Conservation (phyloP, 805 yeast species). For the Wickerhamiella azymoides region DNA sequence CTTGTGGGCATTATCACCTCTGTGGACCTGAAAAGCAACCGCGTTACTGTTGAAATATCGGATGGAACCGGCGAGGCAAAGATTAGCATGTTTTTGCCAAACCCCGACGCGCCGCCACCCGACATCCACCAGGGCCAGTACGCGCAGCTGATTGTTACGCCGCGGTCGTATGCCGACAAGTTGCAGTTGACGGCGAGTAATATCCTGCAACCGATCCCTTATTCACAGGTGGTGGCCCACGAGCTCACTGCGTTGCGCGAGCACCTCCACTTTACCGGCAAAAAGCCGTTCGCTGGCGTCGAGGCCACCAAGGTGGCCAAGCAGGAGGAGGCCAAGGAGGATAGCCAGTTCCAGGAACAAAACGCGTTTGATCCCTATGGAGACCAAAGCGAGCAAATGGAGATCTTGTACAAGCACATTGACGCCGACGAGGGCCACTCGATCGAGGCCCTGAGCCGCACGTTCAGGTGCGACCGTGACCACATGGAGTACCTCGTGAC, state of each 20-base stretch:
- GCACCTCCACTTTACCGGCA: conserved; percentile 28
- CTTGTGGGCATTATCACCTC: conserved; percentile 45
- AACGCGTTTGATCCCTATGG: neutral
- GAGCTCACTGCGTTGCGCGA: conserved; percentile 41
- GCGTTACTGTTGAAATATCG: conserved; percentile 35
- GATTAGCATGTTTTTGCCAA: conserved; percentile 37
- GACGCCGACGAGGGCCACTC: conserved; percentile 1
- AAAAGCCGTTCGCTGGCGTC: conserved; percentile 3
- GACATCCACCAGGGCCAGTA: conserved; percentile 31
- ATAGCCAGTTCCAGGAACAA: neutral
- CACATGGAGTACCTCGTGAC: neutral
- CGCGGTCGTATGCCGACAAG: conserved; percentile 37
- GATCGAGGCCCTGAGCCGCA: conserved; percentile 6
- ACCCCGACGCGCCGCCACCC: conserved; percentile 24
- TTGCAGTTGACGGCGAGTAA: conserved; percentile 37
- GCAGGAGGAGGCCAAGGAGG: neutral
- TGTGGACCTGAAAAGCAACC: conserved; percentile 27
- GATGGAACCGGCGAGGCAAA: conserved; percentile 55
- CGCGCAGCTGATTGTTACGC: conserved; percentile 36
- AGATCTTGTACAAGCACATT: neutral
- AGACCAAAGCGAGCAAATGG: neutral
- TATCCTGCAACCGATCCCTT: conserved; percentile 37
- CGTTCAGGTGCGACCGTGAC: conserved; percentile 8
- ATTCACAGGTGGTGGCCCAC: conserved; percentile 49
- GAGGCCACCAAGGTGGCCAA: neutral